Conservation (phyloP, 306 rosid genomes). For the Canavalia ensiformis region DNA sequence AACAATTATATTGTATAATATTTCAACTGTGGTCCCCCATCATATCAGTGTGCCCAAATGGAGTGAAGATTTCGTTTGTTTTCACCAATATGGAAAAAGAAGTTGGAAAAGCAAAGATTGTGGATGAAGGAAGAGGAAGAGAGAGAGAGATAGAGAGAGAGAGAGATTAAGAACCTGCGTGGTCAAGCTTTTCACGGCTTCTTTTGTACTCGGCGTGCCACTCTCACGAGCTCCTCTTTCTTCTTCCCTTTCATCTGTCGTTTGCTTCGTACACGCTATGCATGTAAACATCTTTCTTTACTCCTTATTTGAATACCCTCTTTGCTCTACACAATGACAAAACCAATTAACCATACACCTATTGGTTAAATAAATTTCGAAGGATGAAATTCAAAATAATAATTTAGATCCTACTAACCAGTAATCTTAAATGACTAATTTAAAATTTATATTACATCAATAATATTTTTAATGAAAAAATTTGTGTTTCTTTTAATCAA, state of each 20-base stretch:
- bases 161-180: constrained; percentile 72
- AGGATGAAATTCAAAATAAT: background rate
- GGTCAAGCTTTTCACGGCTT: constrained; percentile 96
- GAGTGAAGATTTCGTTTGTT: constrained; percentile 59
- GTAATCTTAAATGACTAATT: no score
- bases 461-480: no score
- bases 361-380: background rate
- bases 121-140: constrained; percentile 46
- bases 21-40: constrained; percentile 67
- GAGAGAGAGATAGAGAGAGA: constrained; percentile 22
- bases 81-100: constrained; percentile 53
- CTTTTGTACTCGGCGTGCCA: constrained; percentile 93
- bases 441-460: no score
- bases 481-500: no score
- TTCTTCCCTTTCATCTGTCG: constrained; percentile 62
- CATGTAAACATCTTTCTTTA: constrained; percentile 82
- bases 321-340: constrained; percentile 48
- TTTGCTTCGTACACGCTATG: constrained; percentile 84
- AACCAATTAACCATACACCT: background rate
- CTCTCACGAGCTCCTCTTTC: constrained; percentile 76
- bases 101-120: constrained; percentile 57
- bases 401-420: background rate
- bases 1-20: constrained; percentile 19
- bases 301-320: background rate
- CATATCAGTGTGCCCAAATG: constrained; percentile 40